Base-by-base conservation (phyloP, 1,284 basidiomycete species). In the Ustilago tritici region DNA sequence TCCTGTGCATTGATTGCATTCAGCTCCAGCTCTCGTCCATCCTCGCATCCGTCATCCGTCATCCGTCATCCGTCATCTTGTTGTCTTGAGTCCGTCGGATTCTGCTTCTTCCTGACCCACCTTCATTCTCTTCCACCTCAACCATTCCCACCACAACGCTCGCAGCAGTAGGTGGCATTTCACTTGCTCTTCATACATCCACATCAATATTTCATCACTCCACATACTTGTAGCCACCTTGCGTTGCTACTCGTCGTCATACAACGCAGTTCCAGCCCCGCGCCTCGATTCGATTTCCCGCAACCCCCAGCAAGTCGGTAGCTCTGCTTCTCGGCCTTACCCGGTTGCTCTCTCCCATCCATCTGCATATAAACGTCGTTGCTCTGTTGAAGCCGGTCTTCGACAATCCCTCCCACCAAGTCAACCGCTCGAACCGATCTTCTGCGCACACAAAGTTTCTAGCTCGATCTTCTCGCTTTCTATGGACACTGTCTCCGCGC, bases 371-470 rank as follows among this genome's bases (percentile, higher is more conserved):
- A 50, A 46, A 32, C 31, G 47, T 23, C 43, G 31, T 57, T 56
- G 35, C 35, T 56, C 19, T 40, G 32, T 66, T 59, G 70, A 61
- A 65, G 70, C 65, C 61, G 65, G 70, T 57, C 61, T 73, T 73
- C 62, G 61, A 65, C 62, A 23, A 53, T 14, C n/a, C 12, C 35
- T 19, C 57, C 19, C 17, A 15, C 31, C 34, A 34, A 19, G 19
- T 50, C 17, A 11, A 19, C 35, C 35, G 31, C 47, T 35, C n/a
- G 43, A 32, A 15, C 32, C 53, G 23, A 31, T 23, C 36, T 31
- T 31, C 38, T 35, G 35, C 23, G 40, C 56, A 17, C 62, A 49
- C 34, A 34, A 38, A 52, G 49, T 11, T 28, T 46, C 52, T 19
- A 19, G 14, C 3, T n/a, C 32, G 31, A 15, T 57, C 40, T 14